Base-by-base conservation (phyloP, 208 protist species). In the Endotrypanum monterogeii region DNA sequence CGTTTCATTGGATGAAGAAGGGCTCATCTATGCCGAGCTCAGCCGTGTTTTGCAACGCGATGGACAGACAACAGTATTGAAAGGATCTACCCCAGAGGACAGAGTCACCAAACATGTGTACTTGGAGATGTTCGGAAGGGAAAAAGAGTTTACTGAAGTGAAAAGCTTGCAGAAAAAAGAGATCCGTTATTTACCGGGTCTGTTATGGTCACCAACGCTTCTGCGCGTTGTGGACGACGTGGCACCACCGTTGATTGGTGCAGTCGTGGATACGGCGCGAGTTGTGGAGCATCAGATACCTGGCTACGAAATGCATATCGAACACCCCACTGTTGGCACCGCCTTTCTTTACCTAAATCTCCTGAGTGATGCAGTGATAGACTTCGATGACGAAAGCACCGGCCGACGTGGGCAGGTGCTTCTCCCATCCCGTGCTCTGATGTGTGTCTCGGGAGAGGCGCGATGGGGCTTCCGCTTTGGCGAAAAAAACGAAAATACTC, bases 381-480 rank as follows among this genome's bases (percentile, higher is more conserved):
- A 83, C 23, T 93, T 97, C 77, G 93, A 97, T 66, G 90, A 97
- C 78, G 93, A 97, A 78, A 80, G 84, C 52, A 91, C 89, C 16
- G 77, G 86, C n/a, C 87, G 93, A 12, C 25, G 66, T 1, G 93
- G 93, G 14, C 80, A 92, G 72, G 90, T 89, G 32, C 82, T 83
- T 48, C 73, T 97, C 1, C 93, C 93, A 0, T 79, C 88, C 35
- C 83, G 93, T 23, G 78, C 90, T 20, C 65, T 95, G 2, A 83
- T 95, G 87, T 62, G 66, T n/a, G 86, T 89, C 55, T 91, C 89
- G 1, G 93, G 84, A n/a, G 93, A 97, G 82, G 81, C 80, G 5
- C 87, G 93, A 4, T 97, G 93, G 90, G 93, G 93, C 14, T 95
- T 92, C 56, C 89, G 93, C 37, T 91, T 94, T 52, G 93, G 93